A percentile compares a stretch with the other conserved stretches of the same genome.
Evolutionary conservation across 352 stramenopile species (phyloP).

Genomic region (Phytophthora crassamura): DNA sequence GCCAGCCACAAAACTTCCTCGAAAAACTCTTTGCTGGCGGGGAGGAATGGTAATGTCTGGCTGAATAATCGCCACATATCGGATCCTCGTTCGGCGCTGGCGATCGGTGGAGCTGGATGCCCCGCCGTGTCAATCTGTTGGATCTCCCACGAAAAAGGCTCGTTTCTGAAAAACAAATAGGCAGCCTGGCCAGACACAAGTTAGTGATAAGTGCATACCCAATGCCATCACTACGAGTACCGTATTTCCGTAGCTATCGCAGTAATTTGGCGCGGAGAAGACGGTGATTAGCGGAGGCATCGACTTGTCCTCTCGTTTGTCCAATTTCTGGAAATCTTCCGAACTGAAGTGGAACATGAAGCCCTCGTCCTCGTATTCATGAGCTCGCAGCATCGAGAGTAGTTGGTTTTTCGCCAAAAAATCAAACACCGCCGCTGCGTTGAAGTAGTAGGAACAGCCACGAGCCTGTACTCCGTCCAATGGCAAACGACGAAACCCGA

Average conservation of each 20-base stretch:
- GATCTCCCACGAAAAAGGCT: conserved; percentile 60
- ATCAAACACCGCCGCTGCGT: conserved; percentile 67
- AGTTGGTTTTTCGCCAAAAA: conserved; percentile 79
- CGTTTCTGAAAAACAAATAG: conserved; percentile 57
- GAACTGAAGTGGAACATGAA: conserved; percentile 73
- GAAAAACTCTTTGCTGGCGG: conserved; percentile 85
- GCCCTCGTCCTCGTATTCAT: conserved; percentile 81
- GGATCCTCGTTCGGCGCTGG: conserved; percentile 50
- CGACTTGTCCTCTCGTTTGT: conserved; percentile 52
- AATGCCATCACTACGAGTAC: conserved; percentile 23
- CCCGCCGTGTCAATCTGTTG: conserved; percentile 54
- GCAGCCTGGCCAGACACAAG: conserved; percentile 41
- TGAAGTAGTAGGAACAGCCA: conserved; percentile 91
- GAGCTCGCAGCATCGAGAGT: conserved; percentile 76
- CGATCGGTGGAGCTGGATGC: conserved; percentile 65
- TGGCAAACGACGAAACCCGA: not conserved
- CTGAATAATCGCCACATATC: conserved; percentile 82
- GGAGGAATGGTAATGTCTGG: conserved; percentile 80
- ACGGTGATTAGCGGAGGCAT: conserved; percentile 92
- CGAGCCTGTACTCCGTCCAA: conserved; percentile 44
- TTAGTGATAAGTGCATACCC: not conserved
- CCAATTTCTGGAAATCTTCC: conserved; percentile 47
- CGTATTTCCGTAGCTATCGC: conserved; percentile 83
- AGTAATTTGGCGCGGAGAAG: conserved; percentile 97
- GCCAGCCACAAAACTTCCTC: conserved; percentile 70